These are phyloP conservation scores for Azolla pinnata DNA, from an alignment of 75 land plant species.

Conservation along the genomic window DNA sequence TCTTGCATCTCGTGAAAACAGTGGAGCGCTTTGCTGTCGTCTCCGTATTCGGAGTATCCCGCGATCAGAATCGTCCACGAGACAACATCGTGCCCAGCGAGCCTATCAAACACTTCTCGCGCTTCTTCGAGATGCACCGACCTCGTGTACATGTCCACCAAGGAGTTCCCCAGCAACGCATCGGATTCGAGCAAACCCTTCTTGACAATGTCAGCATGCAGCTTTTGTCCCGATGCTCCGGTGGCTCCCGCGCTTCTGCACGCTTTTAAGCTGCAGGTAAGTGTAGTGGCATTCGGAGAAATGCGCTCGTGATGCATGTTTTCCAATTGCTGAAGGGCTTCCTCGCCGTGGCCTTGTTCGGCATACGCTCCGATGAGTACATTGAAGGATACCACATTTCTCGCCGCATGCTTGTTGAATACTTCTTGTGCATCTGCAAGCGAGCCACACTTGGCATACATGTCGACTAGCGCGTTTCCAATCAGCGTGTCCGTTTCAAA, in stretches of 20 bases:
- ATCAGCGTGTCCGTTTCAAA: conserved; percentile 4
- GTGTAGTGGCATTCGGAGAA: neutral
- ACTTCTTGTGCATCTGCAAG: conserved; percentile 6
- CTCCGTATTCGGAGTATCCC: conserved; percentile 21
- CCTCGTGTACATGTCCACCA: conserved; percentile 34
- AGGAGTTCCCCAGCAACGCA: conserved; percentile 27
- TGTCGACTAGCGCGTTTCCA: conserved; percentile 14
- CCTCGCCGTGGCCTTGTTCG: neutral
- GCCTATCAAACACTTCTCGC: conserved; percentile 17
- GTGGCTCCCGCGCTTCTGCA: neutral
- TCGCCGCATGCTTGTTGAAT: conserved; percentile 6
- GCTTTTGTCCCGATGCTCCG: conserved; percentile 19
- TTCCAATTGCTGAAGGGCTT: neutral
- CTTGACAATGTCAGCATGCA: conserved; percentile 33
- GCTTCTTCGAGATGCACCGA: conserved; percentile 20
- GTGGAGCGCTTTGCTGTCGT: conserved; percentile 8
- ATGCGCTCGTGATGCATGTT: neutral
- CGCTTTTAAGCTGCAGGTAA: neutral
- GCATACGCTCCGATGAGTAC: conserved; percentile 8
- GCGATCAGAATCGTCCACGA: conserved; percentile 32
- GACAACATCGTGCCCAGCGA: conserved; percentile 21
- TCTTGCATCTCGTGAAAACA: conserved; percentile 18
- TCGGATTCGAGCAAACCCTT: conserved; percentile 27
- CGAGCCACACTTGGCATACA: conserved; percentile 26
- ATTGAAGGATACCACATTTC: conserved; percentile 13